These are phyloP conservation scores for Pseudogymnoascus sp. DNA, from an alignment of 2,329 filamentous ascomycete genomes.

Conservation along the genomic window DNA sequence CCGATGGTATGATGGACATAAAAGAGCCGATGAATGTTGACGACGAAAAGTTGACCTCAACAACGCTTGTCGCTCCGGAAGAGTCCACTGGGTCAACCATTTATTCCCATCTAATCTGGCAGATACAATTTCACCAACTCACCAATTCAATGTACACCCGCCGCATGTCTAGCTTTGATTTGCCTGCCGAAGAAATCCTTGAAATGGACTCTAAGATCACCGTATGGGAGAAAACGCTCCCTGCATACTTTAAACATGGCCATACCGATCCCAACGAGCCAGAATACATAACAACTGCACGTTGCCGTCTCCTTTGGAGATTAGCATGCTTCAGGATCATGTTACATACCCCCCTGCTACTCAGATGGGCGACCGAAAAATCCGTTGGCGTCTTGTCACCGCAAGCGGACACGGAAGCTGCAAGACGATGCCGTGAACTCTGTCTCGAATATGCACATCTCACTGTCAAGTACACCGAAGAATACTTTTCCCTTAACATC, in stretches of 20 bases:
- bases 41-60: conserved; percentile 17
- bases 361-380: conserved; percentile 4
- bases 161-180: not conserved
- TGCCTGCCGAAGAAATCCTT: conserved; percentile 23
- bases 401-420: not conserved
- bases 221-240: conserved; percentile 23
- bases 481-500: conserved; percentile 24
- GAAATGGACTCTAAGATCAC: conserved; percentile 27
- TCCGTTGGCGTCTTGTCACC: not conserved
- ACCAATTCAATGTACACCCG: conserved; percentile 21
- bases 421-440: conserved; percentile 18
- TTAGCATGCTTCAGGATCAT: conserved; percentile 4
- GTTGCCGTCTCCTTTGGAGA: not conserved
- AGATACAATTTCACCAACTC: conserved; percentile 6
- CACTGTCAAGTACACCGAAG: conserved; percentile 25
- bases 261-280: conserved; percentile 15
- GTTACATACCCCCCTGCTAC: not conserved
- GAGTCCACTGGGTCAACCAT: conserved; percentile 14
- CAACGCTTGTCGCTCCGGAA: not conserved
- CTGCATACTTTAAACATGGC: conserved; percentile 21
- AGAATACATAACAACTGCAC: not conserved
- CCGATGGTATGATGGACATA: conserved; percentile 27
- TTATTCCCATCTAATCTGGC: not conserved
- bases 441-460: conserved; percentile 27
- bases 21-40: conserved; percentile 29